Conservation (phyloP, 1,284 basidiomycete genomes). For the Chondrostereum purpureum region DNA sequence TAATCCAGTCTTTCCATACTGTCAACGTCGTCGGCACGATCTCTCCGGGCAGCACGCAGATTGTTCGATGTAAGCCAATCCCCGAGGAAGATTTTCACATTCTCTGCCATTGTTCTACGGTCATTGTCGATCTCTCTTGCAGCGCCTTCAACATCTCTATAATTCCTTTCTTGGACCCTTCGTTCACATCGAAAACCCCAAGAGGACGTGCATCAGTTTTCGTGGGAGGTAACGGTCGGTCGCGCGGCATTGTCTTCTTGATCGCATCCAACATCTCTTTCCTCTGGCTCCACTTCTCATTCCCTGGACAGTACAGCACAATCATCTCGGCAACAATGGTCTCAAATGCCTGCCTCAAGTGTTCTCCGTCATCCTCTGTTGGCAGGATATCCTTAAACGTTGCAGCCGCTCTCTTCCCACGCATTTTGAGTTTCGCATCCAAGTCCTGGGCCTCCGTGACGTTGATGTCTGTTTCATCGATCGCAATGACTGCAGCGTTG, state of each 20-base stretch:
- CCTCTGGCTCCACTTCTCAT: conserved; percentile 12
- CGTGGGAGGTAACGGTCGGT: conserved; percentile 16
- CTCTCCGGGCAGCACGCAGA: conserved; percentile 15
- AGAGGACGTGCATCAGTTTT: conserved; percentile 19
- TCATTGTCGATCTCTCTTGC: conserved; percentile 11
- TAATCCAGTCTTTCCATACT: conserved; percentile 15
- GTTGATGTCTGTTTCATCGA: conserved; percentile 5
- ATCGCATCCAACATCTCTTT: conserved; percentile 11
- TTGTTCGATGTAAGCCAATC: conserved; percentile 17
- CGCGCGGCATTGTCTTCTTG: conserved; percentile 13
- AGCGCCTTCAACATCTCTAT: conserved; percentile 8
- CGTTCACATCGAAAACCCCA: conserved; percentile 19
- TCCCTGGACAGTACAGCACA: conserved; percentile 16
- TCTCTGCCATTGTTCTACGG: conserved; percentile 9
- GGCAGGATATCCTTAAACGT: conserved; percentile 16
- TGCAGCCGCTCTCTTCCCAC: conserved; percentile 14
- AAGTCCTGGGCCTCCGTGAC: conserved; percentile 10
- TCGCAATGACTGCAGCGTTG: conserved; percentile 14
- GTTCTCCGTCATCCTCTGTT: conserved; percentile 13
- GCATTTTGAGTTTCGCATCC: conserved; percentile 8
- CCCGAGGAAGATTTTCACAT: conserved; percentile 11
- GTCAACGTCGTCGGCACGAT: conserved; percentile 17
- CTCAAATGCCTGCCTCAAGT: conserved; percentile 12
- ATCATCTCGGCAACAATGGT: conserved; percentile 17
- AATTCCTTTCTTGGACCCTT: conserved; percentile 19